Conservation (phyloP, 2,329 filamentous ascomycete genomes). For the Colletotrichum chrysophilum region DNA sequence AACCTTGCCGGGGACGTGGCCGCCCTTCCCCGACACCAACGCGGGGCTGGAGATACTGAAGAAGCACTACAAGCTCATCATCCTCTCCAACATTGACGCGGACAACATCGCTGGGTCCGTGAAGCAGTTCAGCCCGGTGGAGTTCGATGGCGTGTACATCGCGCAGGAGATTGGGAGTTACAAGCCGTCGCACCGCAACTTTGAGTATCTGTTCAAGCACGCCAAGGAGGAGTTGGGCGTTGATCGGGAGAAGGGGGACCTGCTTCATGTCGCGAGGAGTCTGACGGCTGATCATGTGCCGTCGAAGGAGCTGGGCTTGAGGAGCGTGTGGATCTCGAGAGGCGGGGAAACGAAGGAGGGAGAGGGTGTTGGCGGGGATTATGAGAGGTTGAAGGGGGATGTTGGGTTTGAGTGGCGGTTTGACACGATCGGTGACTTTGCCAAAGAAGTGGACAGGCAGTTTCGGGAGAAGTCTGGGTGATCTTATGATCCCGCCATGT, state of each 20-base stretch:
- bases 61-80: slow-evolving; percentile 61
- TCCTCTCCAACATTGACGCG: slow-evolving; percentile 65
- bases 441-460: slow-evolving; percentile 53
- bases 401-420: slow-evolving; percentile 62
- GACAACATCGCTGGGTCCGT: slow-evolving; percentile 31
- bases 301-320: slow-evolving; percentile 63
- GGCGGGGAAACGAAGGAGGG: slow-evolving; percentile 54
- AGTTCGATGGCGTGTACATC: slow-evolving; percentile 69
- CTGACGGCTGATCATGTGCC: slow-evolving; percentile 72
- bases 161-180: slow-evolving; percentile 75
- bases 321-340: slow-evolving; percentile 69
- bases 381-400: slow-evolving; percentile 44
- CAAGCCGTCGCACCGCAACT: slow-evolving; percentile 71
- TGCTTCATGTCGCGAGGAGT: slow-evolving; percentile 74
- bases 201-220: slow-evolving; percentile 65
- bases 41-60: slow-evolving; percentile 54
- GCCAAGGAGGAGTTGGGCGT: slow-evolving; percentile 60
- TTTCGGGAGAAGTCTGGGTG: background rate
- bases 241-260: slow-evolving; percentile 47
- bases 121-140: slow-evolving; percentile 47
- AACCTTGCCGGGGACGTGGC: slow-evolving; percentile 56
- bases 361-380: slow-evolving; percentile 31
- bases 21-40: slow-evolving; percentile 62
- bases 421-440: slow-evolving; percentile 64
- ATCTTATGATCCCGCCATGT: rapidly evolving